Percentiles rank a stretch among this genome's conserved stretches.
Evolutionary conservation across 2,329 filamentous ascomycete species (phyloP).

Genomic region (Penicillium occitanis): DNA sequence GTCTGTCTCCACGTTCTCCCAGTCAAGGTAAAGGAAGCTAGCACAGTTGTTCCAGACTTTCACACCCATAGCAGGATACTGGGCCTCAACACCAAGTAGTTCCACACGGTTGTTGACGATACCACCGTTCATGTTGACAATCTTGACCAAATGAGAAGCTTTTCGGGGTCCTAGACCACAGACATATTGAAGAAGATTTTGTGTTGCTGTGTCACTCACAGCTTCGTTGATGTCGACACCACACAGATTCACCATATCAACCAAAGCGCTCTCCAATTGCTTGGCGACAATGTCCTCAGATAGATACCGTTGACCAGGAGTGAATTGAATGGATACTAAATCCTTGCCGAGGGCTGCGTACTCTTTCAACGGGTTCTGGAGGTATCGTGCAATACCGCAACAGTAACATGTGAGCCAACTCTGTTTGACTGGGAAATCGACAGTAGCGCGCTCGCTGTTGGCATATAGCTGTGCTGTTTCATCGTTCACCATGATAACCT

Average conservation of each 20-base stretch:
- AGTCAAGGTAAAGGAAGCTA: conserved; percentile 89
- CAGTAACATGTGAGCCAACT: conserved; percentile 82
- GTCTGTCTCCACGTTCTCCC: conserved; percentile 74
- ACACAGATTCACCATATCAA: conserved; percentile 96
- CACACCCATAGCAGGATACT: conserved; percentile 77
- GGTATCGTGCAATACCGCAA: conserved; percentile 81
- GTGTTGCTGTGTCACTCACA: conserved; percentile 74
- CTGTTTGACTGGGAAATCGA: conserved; percentile 74
- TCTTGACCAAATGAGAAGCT: conserved; percentile 78
- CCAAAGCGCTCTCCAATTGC: conserved; percentile 91
- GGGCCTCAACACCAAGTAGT: conserved; percentile 82
- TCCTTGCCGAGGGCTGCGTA: conserved; percentile 91
- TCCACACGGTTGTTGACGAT: conserved; percentile 80
- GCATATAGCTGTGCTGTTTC: conserved; percentile 97
- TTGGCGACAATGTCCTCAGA: conserved; percentile 83
- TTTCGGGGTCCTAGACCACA: conserved; percentile 91
- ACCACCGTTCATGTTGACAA: conserved; percentile 88
- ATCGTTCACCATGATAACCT: conserved; percentile 90
- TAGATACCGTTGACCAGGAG: conserved; percentile 84
- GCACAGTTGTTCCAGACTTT: conserved; percentile 96
- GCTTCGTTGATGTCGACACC: conserved; percentile 95
- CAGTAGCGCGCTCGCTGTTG: conserved; percentile 74
- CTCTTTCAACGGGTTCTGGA: conserved; percentile 95
- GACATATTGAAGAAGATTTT: conserved; percentile 85
- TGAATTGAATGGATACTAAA: conserved; percentile 81